These are phyloP conservation scores for Phlebiopsis gigantea DNA, from an alignment of 768 basidiomycete genomes.

Conservation along the genomic window DNA sequence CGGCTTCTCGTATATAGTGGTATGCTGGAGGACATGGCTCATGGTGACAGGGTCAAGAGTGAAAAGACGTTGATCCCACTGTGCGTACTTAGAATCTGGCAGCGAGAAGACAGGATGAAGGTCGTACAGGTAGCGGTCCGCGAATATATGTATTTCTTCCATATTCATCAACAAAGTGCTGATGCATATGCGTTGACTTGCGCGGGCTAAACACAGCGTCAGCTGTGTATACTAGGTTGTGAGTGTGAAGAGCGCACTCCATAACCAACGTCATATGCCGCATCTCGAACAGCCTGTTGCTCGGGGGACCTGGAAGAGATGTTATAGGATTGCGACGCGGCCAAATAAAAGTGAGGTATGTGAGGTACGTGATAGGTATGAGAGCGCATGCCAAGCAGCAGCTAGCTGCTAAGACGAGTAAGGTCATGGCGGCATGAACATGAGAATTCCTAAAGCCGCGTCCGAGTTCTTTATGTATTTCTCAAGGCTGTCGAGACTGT, in stretches of 20 bases:
- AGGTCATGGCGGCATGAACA: too few species aligned
- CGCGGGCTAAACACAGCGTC: constrained; percentile 36
- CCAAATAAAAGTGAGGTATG: constrained; percentile 24
- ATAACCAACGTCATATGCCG: constrained; percentile 49
- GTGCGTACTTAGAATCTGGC: neutral
- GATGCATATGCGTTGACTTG: constrained; percentile 49
- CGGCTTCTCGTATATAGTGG: constrained; percentile 77
- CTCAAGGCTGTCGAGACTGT: neutral
- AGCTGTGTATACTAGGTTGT: neutral
- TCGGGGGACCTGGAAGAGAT: constrained; percentile 57
- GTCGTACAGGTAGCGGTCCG: constrained; percentile 61
- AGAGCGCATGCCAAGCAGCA: constrained; percentile 7
- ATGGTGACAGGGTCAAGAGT: constrained; percentile 78
- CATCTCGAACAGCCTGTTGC: constrained; percentile 40
- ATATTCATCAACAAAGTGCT: constrained; percentile 48
- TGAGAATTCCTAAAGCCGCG: too few species aligned
- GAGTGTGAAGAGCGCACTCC: constrained; percentile 40
- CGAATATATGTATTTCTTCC: constrained; percentile 68
- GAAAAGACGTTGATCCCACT: constrained; percentile 79
- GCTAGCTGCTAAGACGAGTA: too few species aligned
- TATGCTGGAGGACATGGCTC: constrained; percentile 67
- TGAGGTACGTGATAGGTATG: constrained; percentile 13
- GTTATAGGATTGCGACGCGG: constrained; percentile 40
- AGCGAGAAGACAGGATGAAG: constrained; percentile 10
- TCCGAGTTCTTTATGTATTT: too few species aligned